phyloP scores from a whole-genome alignment of 805 yeast species.

The Cephaloascus fragrans region DNA sequence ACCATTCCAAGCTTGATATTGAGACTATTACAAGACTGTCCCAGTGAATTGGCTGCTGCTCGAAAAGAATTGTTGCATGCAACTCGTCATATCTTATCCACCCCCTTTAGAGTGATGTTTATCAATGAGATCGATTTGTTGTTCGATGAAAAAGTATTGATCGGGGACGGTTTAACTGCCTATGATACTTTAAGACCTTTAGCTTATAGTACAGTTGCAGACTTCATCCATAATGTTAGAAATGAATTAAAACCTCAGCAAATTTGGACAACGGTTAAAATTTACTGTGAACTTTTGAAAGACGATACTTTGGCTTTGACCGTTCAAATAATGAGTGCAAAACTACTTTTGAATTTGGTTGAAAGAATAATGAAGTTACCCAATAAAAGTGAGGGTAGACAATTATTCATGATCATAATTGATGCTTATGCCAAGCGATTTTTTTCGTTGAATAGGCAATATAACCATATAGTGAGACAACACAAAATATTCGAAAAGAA shows the following conservation, averaged over 20 bases:
- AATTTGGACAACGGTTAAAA: conserved; percentile 77
- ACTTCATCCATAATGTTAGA: conserved; percentile 86
- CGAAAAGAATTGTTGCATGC: conserved; percentile 91
- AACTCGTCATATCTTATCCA: conserved; percentile 87
- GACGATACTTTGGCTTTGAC: conserved; percentile 79
- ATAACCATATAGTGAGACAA: conserved; percentile 51
- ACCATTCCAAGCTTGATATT: conserved; percentile 82
- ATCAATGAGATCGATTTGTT: conserved; percentile 77
- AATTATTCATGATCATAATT: conserved; percentile 74
- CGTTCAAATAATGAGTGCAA: conserved; percentile 95
- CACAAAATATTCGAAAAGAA: conserved; percentile 44
- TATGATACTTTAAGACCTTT: conserved; percentile 84
- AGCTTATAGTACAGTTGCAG: conserved; percentile 94
- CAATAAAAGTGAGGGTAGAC: conserved; percentile 73
- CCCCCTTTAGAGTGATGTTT: conserved; percentile 75
- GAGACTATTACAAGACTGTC: conserved; percentile 87
- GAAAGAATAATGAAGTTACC: conserved; percentile 80
- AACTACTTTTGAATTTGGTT: conserved; percentile 74
- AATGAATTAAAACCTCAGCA: conserved; percentile 73
- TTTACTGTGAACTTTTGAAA: conserved; percentile 71
- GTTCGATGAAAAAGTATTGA: conserved; percentile 77
- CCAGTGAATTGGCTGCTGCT: conserved; percentile 84
- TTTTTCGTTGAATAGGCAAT: conserved; percentile 62
- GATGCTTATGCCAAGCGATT: conserved; percentile 84
- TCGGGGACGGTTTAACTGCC: conserved; percentile 90